Evolutionary conservation across 768 basidiomycete genomes (phyloP), one percentile per base, ranked within the genome.

Genomic region (Leucocoprinus leucothites): DNA sequence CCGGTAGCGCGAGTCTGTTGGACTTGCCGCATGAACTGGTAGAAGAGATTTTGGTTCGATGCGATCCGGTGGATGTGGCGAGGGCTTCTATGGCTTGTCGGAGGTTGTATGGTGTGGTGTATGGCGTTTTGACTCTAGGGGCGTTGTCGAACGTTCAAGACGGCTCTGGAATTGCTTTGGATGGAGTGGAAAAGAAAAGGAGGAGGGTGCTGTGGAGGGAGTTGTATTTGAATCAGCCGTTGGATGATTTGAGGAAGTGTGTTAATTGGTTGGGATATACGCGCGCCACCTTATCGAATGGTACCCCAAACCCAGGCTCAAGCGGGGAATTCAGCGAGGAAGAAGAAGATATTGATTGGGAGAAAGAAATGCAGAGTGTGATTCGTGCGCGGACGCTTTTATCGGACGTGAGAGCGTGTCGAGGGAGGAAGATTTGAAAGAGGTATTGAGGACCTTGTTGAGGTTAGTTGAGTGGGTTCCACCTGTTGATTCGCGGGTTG

Each of bases 221-320:
- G 8, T 72, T 90, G 4, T 91, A 89, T 66, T 82, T 91, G 41
- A 61, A 68, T 0, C 79, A 82, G 53, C 74, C 79, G 0, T 75
- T 87, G 53, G 89, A 90, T 56, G 86, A 90, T 60, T 86, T 82
- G 1, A 71, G 82, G 8, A 49, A 51, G n/a, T 78, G 82, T 44
- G 61, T 80, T 4, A 74, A 73, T 2, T 40, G 53, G 38, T 21
- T 55, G 28, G 53, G 53, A 7, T 25, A n/a, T 24, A 28, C 22
- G 38, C 14, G 34, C 40, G 1, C 11, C 31, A 31, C 11, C 31
- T 11, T 31, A 5, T 11, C 5, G 5, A 31, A 31, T 5, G 6
- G 31, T 11, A 31, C 11, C 11, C 31, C 31, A 31, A 31, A 11
- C 5, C 31, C 6, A 31, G 5, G 11, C 31, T 31, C 5, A 5